A percentile compares a stretch with the other conserved stretches of the same genome.
These are phyloP conservation scores for Lathyrus tuberosus DNA, from an alignment of 306 rosid species.

Conservation along the genomic window DNA sequence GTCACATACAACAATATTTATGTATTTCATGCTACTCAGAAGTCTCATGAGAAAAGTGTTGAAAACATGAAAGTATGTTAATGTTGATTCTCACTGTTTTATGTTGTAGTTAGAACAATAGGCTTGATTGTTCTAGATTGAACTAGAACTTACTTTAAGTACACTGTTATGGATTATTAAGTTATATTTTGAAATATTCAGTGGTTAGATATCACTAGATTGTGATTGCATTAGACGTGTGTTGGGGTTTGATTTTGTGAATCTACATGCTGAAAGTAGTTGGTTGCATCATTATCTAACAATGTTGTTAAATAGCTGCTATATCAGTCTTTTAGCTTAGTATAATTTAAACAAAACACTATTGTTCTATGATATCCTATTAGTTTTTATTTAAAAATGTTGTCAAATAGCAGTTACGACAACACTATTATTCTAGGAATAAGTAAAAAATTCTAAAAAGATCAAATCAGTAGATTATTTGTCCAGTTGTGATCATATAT, in stretches of 20 bases:
- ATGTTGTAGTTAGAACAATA: neutral
- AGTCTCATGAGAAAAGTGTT: slow-evolving; percentile 67
- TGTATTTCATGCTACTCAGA: slow-evolving; percentile 92
- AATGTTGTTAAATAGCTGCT: too few relatives aligned
- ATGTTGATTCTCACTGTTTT: slow-evolving; percentile 28
- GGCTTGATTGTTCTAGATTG: slow-evolving; percentile 16
- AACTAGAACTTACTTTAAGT: neutral
- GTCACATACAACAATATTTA: slow-evolving; percentile 83
- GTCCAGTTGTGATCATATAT: too few relatives aligned
- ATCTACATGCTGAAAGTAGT: slow-evolving; percentile 21
- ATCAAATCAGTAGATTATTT: too few relatives aligned
- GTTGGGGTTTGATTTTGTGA: neutral
- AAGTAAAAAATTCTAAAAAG: too few relatives aligned
- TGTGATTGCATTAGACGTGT: slow-evolving; percentile 14
- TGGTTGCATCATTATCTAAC: slow-evolving; percentile 10
- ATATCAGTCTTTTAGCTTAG: too few relatives aligned
- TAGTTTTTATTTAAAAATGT: too few relatives aligned
- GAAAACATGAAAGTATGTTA: slow-evolving; percentile 89
- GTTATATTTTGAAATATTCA: slow-evolving; percentile 5
- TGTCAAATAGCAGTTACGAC: too few relatives aligned
- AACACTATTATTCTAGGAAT: too few relatives aligned
- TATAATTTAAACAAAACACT: too few relatives aligned
- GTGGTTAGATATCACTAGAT: neutral
- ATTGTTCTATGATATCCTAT: too few relatives aligned
- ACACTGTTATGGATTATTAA: slow-evolving; percentile 20